Conservation (phyloP, 179 eudicot genomes). For the Camellia oleifera region DNA sequence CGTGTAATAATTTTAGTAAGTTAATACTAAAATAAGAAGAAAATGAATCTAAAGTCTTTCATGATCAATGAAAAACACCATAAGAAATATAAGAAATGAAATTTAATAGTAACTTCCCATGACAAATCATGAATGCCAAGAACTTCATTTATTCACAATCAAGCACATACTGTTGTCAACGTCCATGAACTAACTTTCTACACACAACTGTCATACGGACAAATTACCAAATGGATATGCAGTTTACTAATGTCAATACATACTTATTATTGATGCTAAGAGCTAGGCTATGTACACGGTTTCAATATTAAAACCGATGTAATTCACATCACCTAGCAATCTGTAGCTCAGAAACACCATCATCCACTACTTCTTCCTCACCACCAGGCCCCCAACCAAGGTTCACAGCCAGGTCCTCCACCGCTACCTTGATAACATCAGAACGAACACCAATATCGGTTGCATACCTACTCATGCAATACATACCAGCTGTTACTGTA, state of each 20-base stretch:
- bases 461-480: constrained; percentile 92
- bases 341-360: not conserved
- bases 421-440: constrained; percentile 89
- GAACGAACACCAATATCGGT: constrained; percentile 92
- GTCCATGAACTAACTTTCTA: not conserved
- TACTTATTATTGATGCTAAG: not conserved
- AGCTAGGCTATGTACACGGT: not conserved
- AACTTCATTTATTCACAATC: not conserved
- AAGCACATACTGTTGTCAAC: not conserved
- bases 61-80: not conserved
- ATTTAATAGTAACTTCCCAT: not conserved
- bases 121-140: not conserved
- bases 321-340: constrained; percentile 9
- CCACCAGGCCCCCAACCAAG: constrained; percentile 14
- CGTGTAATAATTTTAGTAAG: not conserved
- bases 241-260: constrained; percentile 21
- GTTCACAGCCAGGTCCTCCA: constrained; percentile 28
- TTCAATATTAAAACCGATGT: not conserved
- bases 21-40: not conserved
- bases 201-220: not conserved
- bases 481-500: constrained; percentile 92
- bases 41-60: not conserved
- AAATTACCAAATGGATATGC: not conserved
- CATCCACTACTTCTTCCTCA: constrained; percentile 27
- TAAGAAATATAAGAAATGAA: not conserved